Base-by-base conservation (phyloP, 352 stramenopile genomes). In the Phytopythium chamaehyphon region DNA sequence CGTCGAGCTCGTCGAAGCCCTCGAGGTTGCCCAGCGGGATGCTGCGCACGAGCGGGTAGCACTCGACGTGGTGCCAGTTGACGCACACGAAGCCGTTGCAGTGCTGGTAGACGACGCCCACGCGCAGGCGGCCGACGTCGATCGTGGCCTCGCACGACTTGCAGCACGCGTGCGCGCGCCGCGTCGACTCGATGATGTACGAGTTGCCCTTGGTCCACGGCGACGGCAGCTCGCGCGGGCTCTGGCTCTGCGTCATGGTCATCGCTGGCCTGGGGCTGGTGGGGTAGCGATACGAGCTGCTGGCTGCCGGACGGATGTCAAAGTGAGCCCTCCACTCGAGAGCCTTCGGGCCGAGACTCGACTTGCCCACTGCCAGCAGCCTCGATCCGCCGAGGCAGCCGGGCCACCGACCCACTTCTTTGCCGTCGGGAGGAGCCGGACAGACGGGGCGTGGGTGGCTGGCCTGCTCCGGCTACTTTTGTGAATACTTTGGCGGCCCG, bases 1-100 rank as follows among this genome's bases (percentile, higher is more conserved):
- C 46, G 44, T 81, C 59, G 21, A 91, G 70, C 23, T 91, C 78
- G n/a, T 45, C 55, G 54, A 86, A 91, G 18, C 80, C 80, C 54
- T 91, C 80, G 31, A 91, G 66, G 47, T 73, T 80, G 24, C 64
- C 38, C n/a, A 89, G 57, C 35, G 75, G 73, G 37, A 91, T 86
- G 45, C 69, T 56, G 35, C 61, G 38, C 43, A 86, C 73, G 38
- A 70, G 61, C 54, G 73, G 69, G 59, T 88, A 91, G 66, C 80
- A 91, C 62, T 89, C 76, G 54, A 91, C 63, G 59, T 91, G 80
- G 61, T 91, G 77, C 80, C 80, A 91, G 61, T 91, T 89, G 58
- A 91, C 89, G 66, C 80, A 89, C 23, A 88, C 71, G 57, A 88
- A 91, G 57, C 80, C 80, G 52, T 88, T 88, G 60, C 76, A 76